phyloP scores from a whole-genome alignment of 2,329 filamentous ascomycete genomes.

The Aspergillus sp. region DNA sequence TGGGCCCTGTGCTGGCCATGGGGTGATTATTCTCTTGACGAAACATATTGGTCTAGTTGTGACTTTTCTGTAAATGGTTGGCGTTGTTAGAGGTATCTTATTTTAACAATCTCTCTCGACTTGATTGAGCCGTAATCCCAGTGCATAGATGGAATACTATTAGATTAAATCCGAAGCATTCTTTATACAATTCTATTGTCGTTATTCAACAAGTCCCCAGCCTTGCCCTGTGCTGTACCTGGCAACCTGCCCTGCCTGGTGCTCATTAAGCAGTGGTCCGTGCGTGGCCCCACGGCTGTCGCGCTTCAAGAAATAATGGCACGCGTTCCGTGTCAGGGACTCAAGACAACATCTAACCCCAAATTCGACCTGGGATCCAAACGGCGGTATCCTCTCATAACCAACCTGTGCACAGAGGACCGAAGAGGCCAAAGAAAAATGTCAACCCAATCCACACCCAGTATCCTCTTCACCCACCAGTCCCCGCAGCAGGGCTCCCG shows the following conservation, averaged over 20 bases:
- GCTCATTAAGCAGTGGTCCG: slow-evolving; percentile 35
- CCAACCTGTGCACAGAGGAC: neutral
- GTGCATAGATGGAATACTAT: neutral
- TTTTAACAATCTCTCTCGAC: neutral
- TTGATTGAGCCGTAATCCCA: neutral
- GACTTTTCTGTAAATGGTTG: slow-evolving; percentile 15
- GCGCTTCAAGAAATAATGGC: slow-evolving; percentile 9
- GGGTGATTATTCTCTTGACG: slow-evolving; percentile 12
- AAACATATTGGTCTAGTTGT: slow-evolving; percentile 4
- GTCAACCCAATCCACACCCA: slow-evolving; percentile 39
- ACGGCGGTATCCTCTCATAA: neutral
- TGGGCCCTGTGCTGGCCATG: slow-evolving; percentile 22
- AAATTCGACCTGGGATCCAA: neutral
- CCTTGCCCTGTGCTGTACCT: neutral
- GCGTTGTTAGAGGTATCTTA: slow-evolving; percentile 5
- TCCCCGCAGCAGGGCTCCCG: slow-evolving; percentile 55
- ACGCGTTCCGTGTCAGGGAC: slow-evolving; percentile 10
- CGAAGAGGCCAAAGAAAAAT: slow-evolving; percentile 22
- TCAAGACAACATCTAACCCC: neutral
- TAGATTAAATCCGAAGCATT: neutral
- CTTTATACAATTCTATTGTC: neutral
- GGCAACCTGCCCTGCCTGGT: neutral
- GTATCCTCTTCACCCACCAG: slow-evolving; percentile 43
- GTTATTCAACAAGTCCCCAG: neutral
- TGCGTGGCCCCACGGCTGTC: slow-evolving; percentile 21